Evolutionary conservation across 1,284 basidiomycete genomes (phyloP).

Genomic region (Fistulinella staudtii): DNA sequence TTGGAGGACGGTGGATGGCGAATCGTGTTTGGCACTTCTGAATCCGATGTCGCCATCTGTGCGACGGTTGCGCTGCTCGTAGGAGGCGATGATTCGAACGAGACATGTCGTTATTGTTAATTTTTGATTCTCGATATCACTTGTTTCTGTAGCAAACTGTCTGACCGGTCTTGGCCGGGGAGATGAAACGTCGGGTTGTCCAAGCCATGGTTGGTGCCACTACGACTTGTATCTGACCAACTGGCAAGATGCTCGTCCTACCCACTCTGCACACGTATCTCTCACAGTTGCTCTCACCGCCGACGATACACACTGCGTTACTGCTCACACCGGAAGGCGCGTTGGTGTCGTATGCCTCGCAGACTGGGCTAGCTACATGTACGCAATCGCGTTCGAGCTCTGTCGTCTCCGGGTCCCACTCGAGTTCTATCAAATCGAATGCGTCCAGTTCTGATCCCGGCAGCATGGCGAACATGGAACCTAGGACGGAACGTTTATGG

Average conservation of each 20-base stretch:
- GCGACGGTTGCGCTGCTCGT: constrained; percentile 1
- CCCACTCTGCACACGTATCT: constrained; percentile 27
- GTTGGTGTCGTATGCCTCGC: constrained; percentile 33
- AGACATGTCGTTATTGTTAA: not conserved
- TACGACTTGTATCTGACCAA: constrained; percentile 5
- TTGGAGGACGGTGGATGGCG: constrained; percentile 15
- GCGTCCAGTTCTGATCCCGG: constrained; percentile 31
- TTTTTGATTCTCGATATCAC: too few species aligned
- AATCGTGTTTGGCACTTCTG: not conserved
- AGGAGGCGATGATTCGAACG: not conserved
- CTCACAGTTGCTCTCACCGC: constrained; percentile 29
- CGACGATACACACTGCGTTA: constrained; percentile 28
- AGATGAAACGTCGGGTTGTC: too few species aligned
- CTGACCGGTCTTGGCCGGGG: too few species aligned
- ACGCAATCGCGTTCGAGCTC: constrained; percentile 5
- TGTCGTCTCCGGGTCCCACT: constrained; percentile 8
- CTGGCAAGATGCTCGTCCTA: constrained; percentile 29
- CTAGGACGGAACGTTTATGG: constrained; percentile 18
- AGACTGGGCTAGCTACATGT: constrained; percentile 1
- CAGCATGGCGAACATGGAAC: constrained; percentile 14
- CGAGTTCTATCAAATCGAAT: too few species aligned
- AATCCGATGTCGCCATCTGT: not conserved
- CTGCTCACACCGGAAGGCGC: constrained; percentile 31
- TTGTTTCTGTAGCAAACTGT: constrained; percentile 27
- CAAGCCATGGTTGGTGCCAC: too few species aligned